Conservation (phyloP, 208 protist species). For the Trypanosoma rangeli region DNA sequence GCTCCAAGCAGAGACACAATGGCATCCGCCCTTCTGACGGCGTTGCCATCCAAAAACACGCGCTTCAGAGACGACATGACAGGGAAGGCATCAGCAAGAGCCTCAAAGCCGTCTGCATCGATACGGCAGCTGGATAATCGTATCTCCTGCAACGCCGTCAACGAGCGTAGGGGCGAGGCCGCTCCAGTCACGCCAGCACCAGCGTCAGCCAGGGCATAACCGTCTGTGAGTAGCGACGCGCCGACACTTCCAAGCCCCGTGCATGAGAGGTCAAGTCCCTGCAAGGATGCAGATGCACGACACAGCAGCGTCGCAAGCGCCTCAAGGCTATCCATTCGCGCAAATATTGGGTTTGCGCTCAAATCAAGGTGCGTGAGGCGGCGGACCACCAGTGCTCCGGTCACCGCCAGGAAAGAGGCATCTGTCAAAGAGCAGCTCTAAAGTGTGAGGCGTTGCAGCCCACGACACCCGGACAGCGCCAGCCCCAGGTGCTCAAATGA, state of each 20-base stretch:
- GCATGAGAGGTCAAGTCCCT: conserved; percentile 61
- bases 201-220: conserved; percentile 1
- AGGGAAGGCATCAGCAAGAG: conserved; percentile 49
- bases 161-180: conserved; percentile 37
- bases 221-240: conserved; percentile 68
- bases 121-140: conserved; percentile 50
- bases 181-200: neutral
- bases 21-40: neutral
- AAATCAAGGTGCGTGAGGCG: conserved; percentile 48
- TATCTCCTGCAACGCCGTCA: conserved; percentile 44
- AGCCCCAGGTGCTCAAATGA: conserved; percentile 46
- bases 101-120: conserved; percentile 54
- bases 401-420: conserved; percentile 26
- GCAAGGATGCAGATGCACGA: conserved; percentile 25
- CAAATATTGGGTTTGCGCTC: conserved; percentile 67
- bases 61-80: conserved; percentile 35
- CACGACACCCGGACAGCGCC: conserved; percentile 47
- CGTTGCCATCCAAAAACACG: conserved; percentile 60
- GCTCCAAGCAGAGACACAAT: conserved; percentile 13
- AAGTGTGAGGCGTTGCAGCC: conserved; percentile 51
- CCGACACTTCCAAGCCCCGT: conserved; percentile 68
- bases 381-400: conserved; percentile 27
- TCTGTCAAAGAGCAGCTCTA: conserved; percentile 55
- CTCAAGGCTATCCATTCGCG: conserved; percentile 34
- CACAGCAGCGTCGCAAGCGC: conserved; percentile 44